These are phyloP conservation scores for Aspergillus novofumigatus DNA, from an alignment of 2,329 filamentous ascomycete genomes.

Conservation along the genomic window DNA sequence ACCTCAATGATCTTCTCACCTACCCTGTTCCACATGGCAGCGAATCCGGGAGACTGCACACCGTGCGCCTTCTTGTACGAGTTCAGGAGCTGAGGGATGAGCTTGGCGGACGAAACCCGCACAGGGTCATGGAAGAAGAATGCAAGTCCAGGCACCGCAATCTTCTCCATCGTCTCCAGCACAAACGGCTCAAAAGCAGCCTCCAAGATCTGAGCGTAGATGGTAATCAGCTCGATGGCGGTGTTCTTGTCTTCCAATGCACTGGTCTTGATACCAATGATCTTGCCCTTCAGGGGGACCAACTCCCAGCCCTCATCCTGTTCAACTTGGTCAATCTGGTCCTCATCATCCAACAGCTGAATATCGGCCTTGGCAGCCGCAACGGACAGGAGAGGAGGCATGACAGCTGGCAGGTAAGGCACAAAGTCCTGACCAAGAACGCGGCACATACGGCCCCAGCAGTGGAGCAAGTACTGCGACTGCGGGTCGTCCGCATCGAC, in stretches of 20 bases:
- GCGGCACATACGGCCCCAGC: conserved; percentile 98
- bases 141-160: conserved; percentile 84
- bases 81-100: conserved; percentile 87
- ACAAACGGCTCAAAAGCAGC: conserved; percentile 89
- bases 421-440: conserved; percentile 88
- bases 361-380: conserved; percentile 96
- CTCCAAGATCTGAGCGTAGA: conserved; percentile 95
- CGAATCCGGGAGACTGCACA: conserved; percentile 70
- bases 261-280: conserved; percentile 96
- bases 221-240: conserved; percentile 96
- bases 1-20: conserved; percentile 91
- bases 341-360: conserved; percentile 90
- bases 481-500: conserved; percentile 92
- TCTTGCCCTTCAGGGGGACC: conserved; percentile 93
- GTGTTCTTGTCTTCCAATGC: conserved; percentile 98
- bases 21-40: conserved; percentile 77
- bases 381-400: conserved; percentile 86
- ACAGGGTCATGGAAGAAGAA: conserved; percentile 99
- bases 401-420: conserved; percentile 86
- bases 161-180: conserved; percentile 90
- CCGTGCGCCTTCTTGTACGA: conserved; percentile 93
- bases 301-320: conserved; percentile 97
- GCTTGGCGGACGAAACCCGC: conserved; percentile 87
- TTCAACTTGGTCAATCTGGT: conserved; percentile 86
- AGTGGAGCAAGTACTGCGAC: conserved; percentile 94